A percentile compares a stretch with the other conserved stretches of the same genome.
Evolutionary conservation across 2,329 filamentous ascomycete species (phyloP).

Genomic region (Proliferodiscus dingleyae): DNA sequence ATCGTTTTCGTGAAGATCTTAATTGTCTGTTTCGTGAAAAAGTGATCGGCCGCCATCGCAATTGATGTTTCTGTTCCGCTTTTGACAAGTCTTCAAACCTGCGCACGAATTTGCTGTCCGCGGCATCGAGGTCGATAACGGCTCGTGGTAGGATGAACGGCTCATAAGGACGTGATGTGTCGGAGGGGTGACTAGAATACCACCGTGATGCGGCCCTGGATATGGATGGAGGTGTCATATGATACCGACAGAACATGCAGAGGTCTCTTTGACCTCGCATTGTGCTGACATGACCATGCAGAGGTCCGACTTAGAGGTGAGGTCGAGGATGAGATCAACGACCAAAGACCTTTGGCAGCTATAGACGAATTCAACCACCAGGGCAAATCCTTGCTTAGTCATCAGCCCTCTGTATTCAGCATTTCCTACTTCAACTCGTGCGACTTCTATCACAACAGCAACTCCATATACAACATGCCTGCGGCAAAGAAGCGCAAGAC

Average conservation of each 20-base stretch:
- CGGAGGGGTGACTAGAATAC: constrained; percentile 4
- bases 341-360: no score
- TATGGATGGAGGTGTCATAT: constrained; percentile 1
- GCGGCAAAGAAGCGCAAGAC: constrained; percentile 44
- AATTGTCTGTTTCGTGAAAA: no score
- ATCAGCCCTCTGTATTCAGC: no score
- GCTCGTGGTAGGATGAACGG: constrained; percentile 36
- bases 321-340: background rate
- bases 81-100: constrained; percentile 12
- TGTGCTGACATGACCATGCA: background rate
- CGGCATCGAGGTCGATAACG: constrained; percentile 49
- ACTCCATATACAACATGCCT: constrained; percentile 33
- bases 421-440: no score
- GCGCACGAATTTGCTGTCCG: constrained; percentile 41
- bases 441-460: constrained; percentile 21
- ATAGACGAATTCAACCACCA: no score
- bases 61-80: constrained; percentile 1
- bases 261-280: constrained; percentile 10
- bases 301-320: background rate
- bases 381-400: no score
- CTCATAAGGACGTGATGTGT: no score
- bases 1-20: background rate
- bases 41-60: no score
- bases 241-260: constrained; percentile 12
- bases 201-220: constrained; percentile 8